Evolutionary conservation across 495 filamentous ascomycete species (phyloP).

Genomic region (Thozetella sp.): DNA sequence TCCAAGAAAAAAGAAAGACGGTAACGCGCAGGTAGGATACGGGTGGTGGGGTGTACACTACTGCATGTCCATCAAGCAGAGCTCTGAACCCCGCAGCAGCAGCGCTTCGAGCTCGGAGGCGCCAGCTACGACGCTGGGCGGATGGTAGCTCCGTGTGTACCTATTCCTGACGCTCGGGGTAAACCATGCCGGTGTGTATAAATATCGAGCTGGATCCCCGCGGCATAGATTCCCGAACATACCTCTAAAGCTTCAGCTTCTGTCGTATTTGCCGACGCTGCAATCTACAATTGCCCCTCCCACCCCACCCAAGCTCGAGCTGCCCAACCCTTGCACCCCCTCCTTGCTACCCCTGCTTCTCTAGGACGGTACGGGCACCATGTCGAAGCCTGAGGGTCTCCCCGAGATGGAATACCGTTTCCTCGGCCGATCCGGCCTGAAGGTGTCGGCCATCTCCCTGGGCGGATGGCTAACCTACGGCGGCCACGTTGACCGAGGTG

Average conservation of each 20-base stretch:
- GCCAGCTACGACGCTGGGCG: not conserved
- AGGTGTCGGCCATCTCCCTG: slow-evolving; percentile 73
- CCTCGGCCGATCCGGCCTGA: slow-evolving; percentile 73
- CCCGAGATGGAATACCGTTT: slow-evolving; percentile 76
- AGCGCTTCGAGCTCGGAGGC: not conserved
- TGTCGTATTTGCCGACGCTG: no score
- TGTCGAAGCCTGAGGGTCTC: slow-evolving; percentile 40
- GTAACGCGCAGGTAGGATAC: no score
- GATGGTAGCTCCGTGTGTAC: not conserved
- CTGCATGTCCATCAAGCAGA: not conserved
- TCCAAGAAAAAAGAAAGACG: no score
- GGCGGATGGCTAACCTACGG: slow-evolving; percentile 75
- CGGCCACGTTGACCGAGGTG: slow-evolving; percentile 72
- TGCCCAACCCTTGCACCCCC: no score
- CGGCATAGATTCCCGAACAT: no score
- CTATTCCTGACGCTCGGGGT: no score
- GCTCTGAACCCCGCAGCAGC: not conserved
- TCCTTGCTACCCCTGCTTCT: not conserved
- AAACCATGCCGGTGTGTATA: no score
- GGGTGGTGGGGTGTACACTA: not conserved
- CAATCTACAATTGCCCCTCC: no score
- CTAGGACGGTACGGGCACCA: slow-evolving; percentile 20
- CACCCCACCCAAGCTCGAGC: no score
- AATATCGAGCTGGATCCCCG: no score
- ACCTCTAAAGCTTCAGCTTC: no score